A percentile compares a stretch with the other conserved stretches of the same genome.
Conservation (phyloP, 2,329 filamentous ascomycete species). For the Lasiodiplodia sp. region DNA sequence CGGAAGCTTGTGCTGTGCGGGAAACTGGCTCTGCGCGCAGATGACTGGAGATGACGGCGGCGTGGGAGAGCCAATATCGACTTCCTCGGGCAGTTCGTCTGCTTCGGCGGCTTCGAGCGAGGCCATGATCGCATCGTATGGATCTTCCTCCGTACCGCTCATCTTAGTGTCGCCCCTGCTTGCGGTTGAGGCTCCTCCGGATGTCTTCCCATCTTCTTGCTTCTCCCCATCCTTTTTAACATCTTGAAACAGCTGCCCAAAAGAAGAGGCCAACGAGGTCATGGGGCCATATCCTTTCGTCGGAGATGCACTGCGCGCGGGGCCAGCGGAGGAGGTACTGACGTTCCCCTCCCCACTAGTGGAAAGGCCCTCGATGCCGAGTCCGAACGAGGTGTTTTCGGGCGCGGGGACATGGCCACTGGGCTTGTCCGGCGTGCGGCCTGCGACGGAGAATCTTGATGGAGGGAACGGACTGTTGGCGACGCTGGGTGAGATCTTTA, state of each 20-base stretch:
- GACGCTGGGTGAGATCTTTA: background rate
- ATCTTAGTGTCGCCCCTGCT: background rate
- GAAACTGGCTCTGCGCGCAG: background rate
- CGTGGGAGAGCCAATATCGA: conserved; percentile 4
- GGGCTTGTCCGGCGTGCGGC: background rate
- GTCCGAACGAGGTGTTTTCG: background rate
- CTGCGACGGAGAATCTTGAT: background rate
- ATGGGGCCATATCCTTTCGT: background rate
- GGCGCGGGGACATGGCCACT: background rate
- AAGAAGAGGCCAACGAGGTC: conserved; percentile 3
- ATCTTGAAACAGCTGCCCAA: conserved; percentile 1
- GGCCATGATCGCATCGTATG: conserved; percentile 6
- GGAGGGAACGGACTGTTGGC: conserved; percentile 12
- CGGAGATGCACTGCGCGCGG: background rate
- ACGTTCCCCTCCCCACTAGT: background rate
- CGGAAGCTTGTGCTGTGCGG: background rate
- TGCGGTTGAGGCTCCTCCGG: too few relatives aligned
- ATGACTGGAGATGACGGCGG: background rate
- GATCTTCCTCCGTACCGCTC: background rate
- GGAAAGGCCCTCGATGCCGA: conserved; percentile 8
- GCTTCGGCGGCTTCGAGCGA: background rate
- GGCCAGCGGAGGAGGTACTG: background rate
- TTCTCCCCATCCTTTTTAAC: too few relatives aligned
- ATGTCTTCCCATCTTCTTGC: background rate
- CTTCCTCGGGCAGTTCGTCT: background rate